Conservation (phyloP, 1,139 yeast genomes). For the Yamadazyma dushanensis region DNA sequence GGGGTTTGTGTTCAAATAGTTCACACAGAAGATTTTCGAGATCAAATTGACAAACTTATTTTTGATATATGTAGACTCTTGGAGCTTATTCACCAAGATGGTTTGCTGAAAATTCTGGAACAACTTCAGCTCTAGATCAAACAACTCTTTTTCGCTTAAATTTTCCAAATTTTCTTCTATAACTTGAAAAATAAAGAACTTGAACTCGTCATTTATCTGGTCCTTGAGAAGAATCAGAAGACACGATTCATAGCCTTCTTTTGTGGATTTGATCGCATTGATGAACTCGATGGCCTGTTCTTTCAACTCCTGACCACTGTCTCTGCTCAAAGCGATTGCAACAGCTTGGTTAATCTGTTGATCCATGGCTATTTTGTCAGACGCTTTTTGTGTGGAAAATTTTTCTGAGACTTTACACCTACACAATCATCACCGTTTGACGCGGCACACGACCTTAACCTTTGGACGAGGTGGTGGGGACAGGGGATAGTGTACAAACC, state of each 20-base stretch:
- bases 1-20: conserved; percentile 65
- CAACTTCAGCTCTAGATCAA: conserved; percentile 40
- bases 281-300: conserved; percentile 85
- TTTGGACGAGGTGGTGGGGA: too few relatives aligned
- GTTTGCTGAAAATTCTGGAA: conserved; percentile 32
- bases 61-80: conserved; percentile 64
- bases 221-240: conserved; percentile 51
- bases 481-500: too few relatives aligned
- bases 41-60: conserved; percentile 79
- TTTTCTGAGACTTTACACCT: conserved; percentile 4
- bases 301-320: conserved; percentile 67
- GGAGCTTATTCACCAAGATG: conserved; percentile 23
- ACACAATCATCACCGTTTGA: neutral
- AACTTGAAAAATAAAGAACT: conserved; percentile 83
- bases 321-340: conserved; percentile 78
- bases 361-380: conserved; percentile 12
- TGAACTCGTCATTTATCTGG: conserved; percentile 49
- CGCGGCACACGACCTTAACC: conserved; percentile 3
- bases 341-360: conserved; percentile 81
- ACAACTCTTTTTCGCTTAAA: conserved; percentile 48
- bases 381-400: conserved; percentile 7
- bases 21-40: conserved; percentile 66
- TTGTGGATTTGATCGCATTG: conserved; percentile 70
- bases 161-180: conserved; percentile 62
- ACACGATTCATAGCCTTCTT: conserved; percentile 80